Conservation (phyloP, 768 basidiomycete species). For the Lentinula sp. region DNA sequence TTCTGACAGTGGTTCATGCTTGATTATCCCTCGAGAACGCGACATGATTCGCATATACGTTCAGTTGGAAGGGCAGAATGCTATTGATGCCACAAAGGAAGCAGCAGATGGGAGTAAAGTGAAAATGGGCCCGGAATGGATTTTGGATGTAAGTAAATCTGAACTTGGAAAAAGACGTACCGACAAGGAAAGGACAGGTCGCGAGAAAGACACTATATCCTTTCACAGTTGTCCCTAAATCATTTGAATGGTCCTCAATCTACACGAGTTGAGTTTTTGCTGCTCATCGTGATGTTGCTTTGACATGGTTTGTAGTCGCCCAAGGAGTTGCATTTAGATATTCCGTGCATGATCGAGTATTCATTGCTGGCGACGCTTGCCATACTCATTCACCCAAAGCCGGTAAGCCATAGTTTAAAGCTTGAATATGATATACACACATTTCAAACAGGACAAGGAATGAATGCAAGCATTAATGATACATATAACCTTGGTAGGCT, state of each 20-base stretch:
- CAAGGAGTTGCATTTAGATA: background rate
- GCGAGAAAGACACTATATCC: too few species aligned
- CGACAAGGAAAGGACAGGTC: too few species aligned
- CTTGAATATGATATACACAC: background rate
- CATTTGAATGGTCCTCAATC: too few species aligned
- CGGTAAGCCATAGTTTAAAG: background rate
- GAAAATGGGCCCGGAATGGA: too few species aligned
- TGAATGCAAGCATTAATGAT: background rate
- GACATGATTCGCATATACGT: background rate
- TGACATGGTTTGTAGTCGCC: background rate
- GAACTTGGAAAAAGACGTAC: too few species aligned
- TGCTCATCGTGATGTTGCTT: too few species aligned
- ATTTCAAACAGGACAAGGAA: background rate
- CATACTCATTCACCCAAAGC: background rate
- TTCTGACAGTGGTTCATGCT: background rate
- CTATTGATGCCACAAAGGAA: background rate
- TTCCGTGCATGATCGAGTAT: background rate
- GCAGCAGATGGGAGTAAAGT: background rate
- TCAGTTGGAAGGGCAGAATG: background rate
- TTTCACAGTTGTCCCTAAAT: too few species aligned
- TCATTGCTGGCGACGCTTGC: background rate
- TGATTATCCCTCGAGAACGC: background rate
- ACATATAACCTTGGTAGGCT: background rate
- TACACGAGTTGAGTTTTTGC: too few species aligned
- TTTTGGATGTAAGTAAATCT: too few species aligned